Base-by-base conservation (phyloP, 768 basidiomycete species). In the Gyrodon lividus region DNA sequence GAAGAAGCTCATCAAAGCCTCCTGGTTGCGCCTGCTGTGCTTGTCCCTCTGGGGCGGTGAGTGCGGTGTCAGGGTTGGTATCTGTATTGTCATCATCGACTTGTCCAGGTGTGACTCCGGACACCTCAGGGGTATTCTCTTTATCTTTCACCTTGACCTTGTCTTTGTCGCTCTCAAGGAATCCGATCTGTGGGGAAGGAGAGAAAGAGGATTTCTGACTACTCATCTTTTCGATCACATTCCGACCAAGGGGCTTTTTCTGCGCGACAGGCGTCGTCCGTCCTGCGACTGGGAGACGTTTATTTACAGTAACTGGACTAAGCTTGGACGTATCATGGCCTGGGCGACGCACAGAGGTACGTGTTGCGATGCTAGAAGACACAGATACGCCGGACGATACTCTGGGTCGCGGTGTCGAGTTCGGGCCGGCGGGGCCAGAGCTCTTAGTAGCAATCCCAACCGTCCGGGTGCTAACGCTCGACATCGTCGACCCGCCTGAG, bases 21-120 rank as follows among this genome's bases (percentile, higher is more conserved):
- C 14, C n/a, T 10, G 0, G 14, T 14, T 22, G n/a, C 49, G n/a
- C 38, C 51, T 5, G 54, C 61, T 3, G 34, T 39, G 2, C 13
- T 13, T 28, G 28, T 28, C 10, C 28, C 47, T 63, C 61, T 2
- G 54, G 64, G 6, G 64, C 55, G 0, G 61, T 66, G 44, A 37
- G 63, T 8, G 58, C 64, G 4, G 56, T 60, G 34, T 58, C 19
- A 4, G 61, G 16, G 22, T 58, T 58, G 3, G 58, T 64, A 58
- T 43, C 63, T 55, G 46, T 70, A 70, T 70, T 46, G 77, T 82
- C 31, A 69, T 72, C 46, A 63, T 68, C 60, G 71, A 69, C 59
- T 61, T 73, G 51, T 71, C 61, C 20, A 19, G 54, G 23, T 6
- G 59, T 79, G 74, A 20, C 69, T 66, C 20, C 70, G 14, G 46